Base-by-base conservation (phyloP, 2,329 filamentous ascomycete genomes). In the Phaeomoniella chlamydospora region DNA sequence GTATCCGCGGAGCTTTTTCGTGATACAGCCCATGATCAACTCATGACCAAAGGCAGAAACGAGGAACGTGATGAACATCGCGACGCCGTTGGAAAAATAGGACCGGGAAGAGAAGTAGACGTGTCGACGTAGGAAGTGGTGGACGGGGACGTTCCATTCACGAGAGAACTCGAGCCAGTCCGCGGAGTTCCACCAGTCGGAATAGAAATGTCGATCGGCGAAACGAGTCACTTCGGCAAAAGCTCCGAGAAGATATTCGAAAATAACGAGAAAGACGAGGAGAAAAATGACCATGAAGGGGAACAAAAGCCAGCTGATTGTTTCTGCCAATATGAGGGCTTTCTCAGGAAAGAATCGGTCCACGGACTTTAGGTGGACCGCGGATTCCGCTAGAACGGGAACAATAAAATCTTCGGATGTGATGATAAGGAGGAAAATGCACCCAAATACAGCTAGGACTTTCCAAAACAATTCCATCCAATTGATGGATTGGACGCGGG, bases 141-240 rank as follows among this genome's bases (percentile, higher is more conserved):
- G 90, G 4, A 94, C 88, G 31, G 88, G 88, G n/a, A 93, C 75
- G 55, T 96, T 96, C 88, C 90, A 96, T 63, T 94, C 83, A 45
- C 86, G 76, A 9, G 79, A 87, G 60, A 96, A 98, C 59, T 94
- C 87, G 54, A 96, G 80, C 62, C 63, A 67, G 47, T 67, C 64
- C 39, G 61, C 63, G 2, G 64, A 69, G 46, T 78, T 78, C 74
- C 74, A 78, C 73, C 74, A 78, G 55, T 78, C 74, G 29, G 69
- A 67, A 64, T 94, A 98, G 63, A 96, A 96, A 57, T 90, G 84
- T 29, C 88, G 77, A 57, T 96, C 90, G 36, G 80, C 88, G 56
- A 96, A 96, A 48, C 78, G 72, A 13, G 87, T 94, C 46, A 96
- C 82, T 57, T 98, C 90, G 11, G 87, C 90, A 50, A 92, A 94